phyloP scores from a whole-genome alignment of 1,284 basidiomycete species.

The Meira miltonrushii region DNA sequence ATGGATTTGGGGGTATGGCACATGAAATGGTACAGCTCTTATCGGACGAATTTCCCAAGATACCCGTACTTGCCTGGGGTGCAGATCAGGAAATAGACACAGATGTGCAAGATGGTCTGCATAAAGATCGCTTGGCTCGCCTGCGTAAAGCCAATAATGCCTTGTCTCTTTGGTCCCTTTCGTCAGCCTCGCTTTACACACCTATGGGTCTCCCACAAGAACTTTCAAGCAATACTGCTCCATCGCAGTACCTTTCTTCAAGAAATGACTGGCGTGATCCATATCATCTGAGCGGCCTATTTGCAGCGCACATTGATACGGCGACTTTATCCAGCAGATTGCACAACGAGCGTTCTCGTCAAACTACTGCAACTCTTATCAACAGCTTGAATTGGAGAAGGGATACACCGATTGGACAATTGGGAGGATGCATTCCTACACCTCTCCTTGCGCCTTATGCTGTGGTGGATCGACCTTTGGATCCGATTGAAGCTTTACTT shows the following conservation, averaged over 20 bases:
- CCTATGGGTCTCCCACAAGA: constrained; percentile 18
- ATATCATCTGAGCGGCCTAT: constrained; percentile 33
- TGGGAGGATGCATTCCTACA: constrained; percentile 40
- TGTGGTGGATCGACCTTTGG: constrained; percentile 7
- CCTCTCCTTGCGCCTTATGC: constrained; percentile 26
- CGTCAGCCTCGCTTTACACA: constrained; percentile 22
- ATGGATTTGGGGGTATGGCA: constrained; percentile 38
- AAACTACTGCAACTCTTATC: constrained; percentile 27
- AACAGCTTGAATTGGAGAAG: constrained; percentile 42
- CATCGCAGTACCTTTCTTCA: background rate
- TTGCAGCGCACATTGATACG: constrained; percentile 41
- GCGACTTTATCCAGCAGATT: constrained; percentile 33
- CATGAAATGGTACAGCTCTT: constrained; percentile 29
- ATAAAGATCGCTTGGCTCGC: constrained; percentile 3
- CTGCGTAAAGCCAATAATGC: constrained; percentile 37
- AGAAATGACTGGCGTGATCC: constrained; percentile 22
- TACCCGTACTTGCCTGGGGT: constrained; percentile 25
- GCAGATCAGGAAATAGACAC: constrained; percentile 12
- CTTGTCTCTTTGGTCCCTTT: constrained; percentile 18
- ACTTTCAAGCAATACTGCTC: background rate
- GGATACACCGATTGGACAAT: constrained; percentile 40
- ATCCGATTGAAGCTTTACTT: constrained; percentile 41
- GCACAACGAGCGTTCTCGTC: background rate
- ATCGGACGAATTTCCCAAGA: constrained; percentile 43
- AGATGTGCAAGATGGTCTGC: background rate